Base-by-base conservation (phyloP, 2,329 filamentous ascomycete species). In the Raffaelea arxii region DNA sequence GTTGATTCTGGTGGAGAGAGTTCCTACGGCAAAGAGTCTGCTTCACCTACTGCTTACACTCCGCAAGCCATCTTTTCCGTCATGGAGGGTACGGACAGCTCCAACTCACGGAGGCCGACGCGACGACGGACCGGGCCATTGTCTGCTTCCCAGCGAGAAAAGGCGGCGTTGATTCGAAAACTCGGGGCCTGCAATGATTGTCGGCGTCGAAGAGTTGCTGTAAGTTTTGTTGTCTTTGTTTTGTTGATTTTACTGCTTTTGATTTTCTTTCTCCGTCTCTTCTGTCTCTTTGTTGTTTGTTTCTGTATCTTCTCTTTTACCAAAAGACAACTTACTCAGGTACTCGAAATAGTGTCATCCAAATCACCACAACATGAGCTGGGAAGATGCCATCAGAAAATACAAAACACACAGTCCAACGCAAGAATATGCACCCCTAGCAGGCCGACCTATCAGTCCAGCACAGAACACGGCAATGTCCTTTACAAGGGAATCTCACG, bases 311-410 rank as follows among this genome's bases (percentile, higher is more conserved):
- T 2, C 14, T 27, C 3, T 25, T 38, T 48, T 36, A 12, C 41
- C 11, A 14, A 5, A 9, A 21, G 21, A 41, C n/a, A 16, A 22
- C 42, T 48, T 14, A 32, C 22, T 49, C 19, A 46, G 4, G 11
- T 25, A 5, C 25, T 9, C 18, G 16, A 35, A 14, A 40, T 51
- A 76, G 75, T 80, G 76, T 57, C 73, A 78, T 54, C 75, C 76
- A 14, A 74, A 69, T 53, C 76, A 80, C 57, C 75, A 78, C 53
- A 72, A 72, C 53, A 74, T 78, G 73, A 77, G 72, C 11, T 80
- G 75, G 75, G 74, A 78, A 57, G 74, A 78, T 51, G 71, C 75
- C 16, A 65, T 72, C 41, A 65, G 63, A 55, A 78, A 77, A 54
- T 78, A 75, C 59, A 67, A 70, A 48, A 69, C 71, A 36, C 67